Conservation (phyloP, 2,329 filamentous ascomycete species). For the Trichoderma sp. region DNA sequence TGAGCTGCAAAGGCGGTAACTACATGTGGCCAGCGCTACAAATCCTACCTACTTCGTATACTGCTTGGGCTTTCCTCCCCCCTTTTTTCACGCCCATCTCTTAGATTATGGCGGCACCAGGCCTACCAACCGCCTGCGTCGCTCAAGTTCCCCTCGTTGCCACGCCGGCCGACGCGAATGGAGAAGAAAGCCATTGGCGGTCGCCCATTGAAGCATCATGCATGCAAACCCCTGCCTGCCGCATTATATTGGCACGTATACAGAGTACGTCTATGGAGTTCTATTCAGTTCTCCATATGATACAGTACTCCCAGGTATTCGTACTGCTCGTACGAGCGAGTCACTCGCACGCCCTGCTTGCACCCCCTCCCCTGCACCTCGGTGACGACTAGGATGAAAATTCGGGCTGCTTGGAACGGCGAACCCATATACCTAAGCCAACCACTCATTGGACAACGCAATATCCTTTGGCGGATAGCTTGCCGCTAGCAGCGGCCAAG, state of each 20-base stretch:
- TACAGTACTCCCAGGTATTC: neutral
- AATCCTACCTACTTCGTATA: no score
- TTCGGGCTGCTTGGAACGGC: neutral
- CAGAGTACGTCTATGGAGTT: neutral
- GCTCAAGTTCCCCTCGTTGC: neutral
- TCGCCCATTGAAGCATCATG: neutral
- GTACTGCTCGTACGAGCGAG: neutral
- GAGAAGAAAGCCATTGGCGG: neutral
- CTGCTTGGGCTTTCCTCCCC: neutral
- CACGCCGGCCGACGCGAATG: neutral
- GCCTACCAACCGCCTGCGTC: neutral
- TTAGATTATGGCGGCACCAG: neutral
- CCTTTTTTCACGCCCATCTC: neutral
- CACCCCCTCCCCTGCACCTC: slow-evolving; percentile 38
- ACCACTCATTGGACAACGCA: slow-evolving; percentile 35
- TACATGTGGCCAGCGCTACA: neutral
- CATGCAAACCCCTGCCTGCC: neutral
- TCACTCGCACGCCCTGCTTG: slow-evolving; percentile 20
- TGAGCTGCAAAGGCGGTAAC: neutral
- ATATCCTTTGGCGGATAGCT: slow-evolving; percentile 31
- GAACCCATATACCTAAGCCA: slow-evolving; percentile 23
- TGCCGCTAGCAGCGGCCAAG: slow-evolving; percentile 34
- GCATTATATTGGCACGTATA: neutral
- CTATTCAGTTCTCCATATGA: neutral
- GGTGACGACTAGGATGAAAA: slow-evolving; percentile 33